A percentile compares a stretch with the other conserved stretches of the same genome.
These are phyloP conservation scores for Melastoma malabathricum DNA, from an alignment of 345 rosid genomes.

Conservation along the genomic window DNA sequence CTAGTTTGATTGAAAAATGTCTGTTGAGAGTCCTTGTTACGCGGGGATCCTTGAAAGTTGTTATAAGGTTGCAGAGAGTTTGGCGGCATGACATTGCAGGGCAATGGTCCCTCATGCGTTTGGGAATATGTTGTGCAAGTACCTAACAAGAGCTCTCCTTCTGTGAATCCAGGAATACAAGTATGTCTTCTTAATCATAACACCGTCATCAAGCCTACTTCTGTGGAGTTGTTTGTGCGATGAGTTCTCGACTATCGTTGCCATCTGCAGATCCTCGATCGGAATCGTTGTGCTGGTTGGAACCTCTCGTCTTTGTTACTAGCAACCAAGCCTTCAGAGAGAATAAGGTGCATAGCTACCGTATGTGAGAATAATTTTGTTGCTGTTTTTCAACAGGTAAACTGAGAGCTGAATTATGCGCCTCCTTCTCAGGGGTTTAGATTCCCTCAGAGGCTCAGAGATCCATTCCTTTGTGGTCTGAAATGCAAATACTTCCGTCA, in stretches of 20 bases:
- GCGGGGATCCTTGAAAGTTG: too few relatives aligned
- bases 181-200: constrained; percentile 18
- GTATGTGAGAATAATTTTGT: too few relatives aligned
- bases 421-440: constrained; percentile 46
- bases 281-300: constrained; percentile 98
- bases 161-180: constrained; percentile 71
- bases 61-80: too few relatives aligned
- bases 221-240: too few relatives aligned
- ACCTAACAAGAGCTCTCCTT: constrained; percentile 44
- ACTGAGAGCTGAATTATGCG: neutral
- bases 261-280: constrained; percentile 69
- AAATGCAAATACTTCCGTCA: constrained; percentile 81
- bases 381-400: too few relatives aligned
- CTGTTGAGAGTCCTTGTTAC: too few relatives aligned
- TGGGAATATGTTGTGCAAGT: constrained; percentile 71
- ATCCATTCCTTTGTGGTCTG: constrained; percentile 91
- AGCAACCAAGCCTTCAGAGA: constrained; percentile 56
- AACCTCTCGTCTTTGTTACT: constrained; percentile 73
- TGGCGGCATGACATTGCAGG: constrained; percentile 27
- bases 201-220: too few relatives aligned
- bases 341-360: constrained; percentile 50
- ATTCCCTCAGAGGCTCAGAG: constrained; percentile 91
- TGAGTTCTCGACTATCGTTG: constrained; percentile 4
- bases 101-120: constrained; percentile 80
- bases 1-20: too few relatives aligned